phyloP scores from a whole-genome alignment of 1,284 basidiomycete species.

The Trichosporon coremiiforme region DNA sequence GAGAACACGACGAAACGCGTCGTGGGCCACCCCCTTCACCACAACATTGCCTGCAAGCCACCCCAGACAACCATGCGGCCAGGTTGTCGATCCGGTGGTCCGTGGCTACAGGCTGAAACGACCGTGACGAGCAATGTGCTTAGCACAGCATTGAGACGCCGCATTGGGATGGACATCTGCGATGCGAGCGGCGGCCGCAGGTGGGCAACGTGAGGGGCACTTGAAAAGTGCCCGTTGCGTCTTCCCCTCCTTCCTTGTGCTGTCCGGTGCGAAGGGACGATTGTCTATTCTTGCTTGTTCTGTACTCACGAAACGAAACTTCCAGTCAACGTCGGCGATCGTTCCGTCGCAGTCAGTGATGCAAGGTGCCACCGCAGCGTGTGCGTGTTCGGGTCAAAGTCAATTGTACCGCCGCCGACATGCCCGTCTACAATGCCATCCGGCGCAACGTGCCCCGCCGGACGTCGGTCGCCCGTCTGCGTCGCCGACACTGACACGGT shows the following conservation, averaged over 20 bases:
- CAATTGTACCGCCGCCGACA: constrained; percentile 70
- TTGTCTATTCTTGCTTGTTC: background rate
- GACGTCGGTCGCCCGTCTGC: constrained; percentile 48
- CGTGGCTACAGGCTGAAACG: background rate
- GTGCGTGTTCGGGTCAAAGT: constrained; percentile 70
- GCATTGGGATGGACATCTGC: background rate
- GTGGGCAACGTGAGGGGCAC: background rate
- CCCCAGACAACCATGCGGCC: too few relatives aligned
- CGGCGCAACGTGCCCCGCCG: constrained; percentile 34
- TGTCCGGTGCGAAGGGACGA: too few relatives aligned
- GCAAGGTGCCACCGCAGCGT: constrained; percentile 74
- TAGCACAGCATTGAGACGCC: background rate
- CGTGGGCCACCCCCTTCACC: background rate
- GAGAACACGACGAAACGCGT: background rate
- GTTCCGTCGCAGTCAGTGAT: constrained; percentile 68
- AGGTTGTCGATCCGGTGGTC: background rate
- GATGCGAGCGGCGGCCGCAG: background rate
- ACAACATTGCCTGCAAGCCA: background rate
- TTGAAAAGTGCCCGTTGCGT: background rate
- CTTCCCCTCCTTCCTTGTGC: too few relatives aligned
- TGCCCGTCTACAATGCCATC: constrained; percentile 43
- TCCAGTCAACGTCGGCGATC: constrained; percentile 70
- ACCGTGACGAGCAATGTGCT: background rate
- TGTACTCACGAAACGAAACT: constrained; percentile 64
- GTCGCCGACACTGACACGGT: constrained; percentile 61